Evolutionary conservation across 1,284 basidiomycete genomes (phyloP), one percentile per base, ranked within the genome.

Genomic region (Naganishia albida): DNA sequence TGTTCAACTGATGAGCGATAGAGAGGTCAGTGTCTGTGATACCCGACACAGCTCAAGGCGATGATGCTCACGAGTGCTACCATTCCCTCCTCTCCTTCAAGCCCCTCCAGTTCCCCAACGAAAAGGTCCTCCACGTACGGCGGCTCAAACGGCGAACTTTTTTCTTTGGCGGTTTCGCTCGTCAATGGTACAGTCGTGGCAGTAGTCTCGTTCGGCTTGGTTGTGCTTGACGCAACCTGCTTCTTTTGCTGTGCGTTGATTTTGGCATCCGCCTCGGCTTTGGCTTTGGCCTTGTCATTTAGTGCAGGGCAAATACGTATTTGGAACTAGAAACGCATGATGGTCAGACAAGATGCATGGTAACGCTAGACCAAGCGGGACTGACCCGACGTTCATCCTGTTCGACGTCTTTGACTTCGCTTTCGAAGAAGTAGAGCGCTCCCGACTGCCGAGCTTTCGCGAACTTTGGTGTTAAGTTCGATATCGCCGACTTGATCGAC

Each of bases 281-380:
- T 72, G 15, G 71, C 63, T n/a, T 72, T 70, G 1, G 86, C 84
- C 75, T 93, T 94, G 70, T 88, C 83, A 73, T 87, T 86, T 43
- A 94, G 80, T 0, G 90, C 88, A 23, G 90, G 88, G 72, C 91
- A 93, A 23, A 90, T 76, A 65, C 87, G 83, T 64, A 94, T 84
- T 77, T 92, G 84, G 77, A 89, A 93, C 91, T 94, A 54, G 6
- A 20, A 50, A 16, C 4, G 18, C 69, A 48, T 64, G 43, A 20
- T n/a, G 40, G 12, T 10, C 28, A 20, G 51, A 25, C n/a, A 4
- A 28, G 13, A 12, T 56, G 50, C 40, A 20, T 23, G 16, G 54
- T 48, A 18, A 23, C 15, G 50, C 28, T 28, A 16, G 16, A 50
- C 2, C 18, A 34, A 15, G 44, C 46, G 49, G 16, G 12, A 71